A percentile compares a stretch with the other conserved stretches of the same genome.
phyloP scores from a whole-genome alignment of 352 stramenopile genomes.

The Pythium phragmiticola region DNA sequence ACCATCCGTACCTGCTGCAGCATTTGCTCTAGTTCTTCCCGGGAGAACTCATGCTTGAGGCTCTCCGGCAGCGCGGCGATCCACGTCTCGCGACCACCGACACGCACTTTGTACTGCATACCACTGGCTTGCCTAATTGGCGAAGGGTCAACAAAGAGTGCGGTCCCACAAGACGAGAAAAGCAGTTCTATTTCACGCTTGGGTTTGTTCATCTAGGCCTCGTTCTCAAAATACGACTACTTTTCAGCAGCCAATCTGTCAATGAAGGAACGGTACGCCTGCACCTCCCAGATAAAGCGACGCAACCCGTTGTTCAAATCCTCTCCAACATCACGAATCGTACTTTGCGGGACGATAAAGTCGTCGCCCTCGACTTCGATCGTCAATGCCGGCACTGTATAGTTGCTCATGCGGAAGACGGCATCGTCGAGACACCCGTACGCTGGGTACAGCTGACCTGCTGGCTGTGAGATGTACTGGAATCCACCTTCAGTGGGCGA shows the following conservation, averaged over 20 bases:
- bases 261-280: constrained; percentile 44
- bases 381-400: constrained; percentile 60
- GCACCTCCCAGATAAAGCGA: constrained; percentile 56
- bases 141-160: not conserved
- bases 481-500: constrained; percentile 30
- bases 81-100: constrained; percentile 41
- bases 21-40: constrained; percentile 67
- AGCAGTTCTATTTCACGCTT: constrained; percentile 2
- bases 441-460: constrained; percentile 55
- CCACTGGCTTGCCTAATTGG: not conserved
- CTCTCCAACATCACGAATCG: constrained; percentile 51
- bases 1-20: constrained; percentile 42
- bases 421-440: constrained; percentile 73
- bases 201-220: not conserved
- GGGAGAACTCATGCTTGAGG: constrained; percentile 64
- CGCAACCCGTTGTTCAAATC: constrained; percentile 59
- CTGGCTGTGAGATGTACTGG: constrained; percentile 58
- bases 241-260: constrained; percentile 22
- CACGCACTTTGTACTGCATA: constrained; percentile 48
- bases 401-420: constrained; percentile 58
- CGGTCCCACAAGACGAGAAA: not conserved
- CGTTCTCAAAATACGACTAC: constrained; percentile 1
- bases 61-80: constrained; percentile 49
- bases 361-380: constrained; percentile 69
- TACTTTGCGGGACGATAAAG: constrained; percentile 60